A percentile compares a stretch with the other conserved stretches of the same genome.
These are phyloP conservation scores for Penicillium parvum DNA, from an alignment of 495 filamentous ascomycete genomes.

Conservation along the genomic window DNA sequence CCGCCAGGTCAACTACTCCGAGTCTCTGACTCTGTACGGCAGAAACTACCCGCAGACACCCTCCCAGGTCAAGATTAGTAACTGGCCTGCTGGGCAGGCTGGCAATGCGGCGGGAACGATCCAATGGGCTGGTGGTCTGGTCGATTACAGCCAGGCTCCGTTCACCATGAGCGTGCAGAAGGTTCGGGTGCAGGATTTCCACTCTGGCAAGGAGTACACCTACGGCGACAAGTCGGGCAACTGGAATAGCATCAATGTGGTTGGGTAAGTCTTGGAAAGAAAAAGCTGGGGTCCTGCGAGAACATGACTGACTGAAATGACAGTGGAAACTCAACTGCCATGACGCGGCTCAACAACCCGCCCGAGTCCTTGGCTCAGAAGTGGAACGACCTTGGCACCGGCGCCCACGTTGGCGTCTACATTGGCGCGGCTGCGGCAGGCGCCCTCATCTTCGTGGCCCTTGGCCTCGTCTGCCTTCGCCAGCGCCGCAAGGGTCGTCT, in stretches of 20 bases:
- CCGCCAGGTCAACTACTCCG: slow-evolving; percentile 56
- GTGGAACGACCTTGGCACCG: slow-evolving; percentile 52
- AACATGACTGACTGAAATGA: background rate
- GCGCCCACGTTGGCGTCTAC: slow-evolving; percentile 58
- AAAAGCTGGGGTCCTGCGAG: background rate
- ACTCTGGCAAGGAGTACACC: slow-evolving; percentile 36
- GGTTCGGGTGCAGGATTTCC: slow-evolving; percentile 36
- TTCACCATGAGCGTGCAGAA: slow-evolving; percentile 65
- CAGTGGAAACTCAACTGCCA: slow-evolving; percentile 56
- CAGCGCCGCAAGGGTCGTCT: slow-evolving; percentile 62
- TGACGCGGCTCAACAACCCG: slow-evolving; percentile 26
- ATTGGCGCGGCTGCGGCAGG: slow-evolving; percentile 46
- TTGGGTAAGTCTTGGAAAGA: slow-evolving; percentile 50
- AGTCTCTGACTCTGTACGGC: slow-evolving; percentile 47
- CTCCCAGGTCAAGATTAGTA: slow-evolving; percentile 73
- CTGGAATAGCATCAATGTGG: slow-evolving; percentile 38
- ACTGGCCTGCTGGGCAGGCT: slow-evolving; percentile 74
- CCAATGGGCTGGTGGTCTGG: slow-evolving; percentile 46
- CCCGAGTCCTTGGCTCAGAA: slow-evolving; percentile 49
- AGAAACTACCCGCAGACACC: slow-evolving; percentile 86
- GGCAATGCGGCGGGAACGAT: slow-evolving; percentile 52
- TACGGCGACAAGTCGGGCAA: slow-evolving; percentile 34
- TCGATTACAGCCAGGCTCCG: slow-evolving; percentile 61
- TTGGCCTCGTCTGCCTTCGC: slow-evolving; percentile 58
- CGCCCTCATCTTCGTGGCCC: slow-evolving; percentile 42